Evolutionary conservation across 1,284 basidiomycete species (phyloP), one percentile per base, ranked within the genome.

Genomic region (Pseudozyma hubeiensis): DNA sequence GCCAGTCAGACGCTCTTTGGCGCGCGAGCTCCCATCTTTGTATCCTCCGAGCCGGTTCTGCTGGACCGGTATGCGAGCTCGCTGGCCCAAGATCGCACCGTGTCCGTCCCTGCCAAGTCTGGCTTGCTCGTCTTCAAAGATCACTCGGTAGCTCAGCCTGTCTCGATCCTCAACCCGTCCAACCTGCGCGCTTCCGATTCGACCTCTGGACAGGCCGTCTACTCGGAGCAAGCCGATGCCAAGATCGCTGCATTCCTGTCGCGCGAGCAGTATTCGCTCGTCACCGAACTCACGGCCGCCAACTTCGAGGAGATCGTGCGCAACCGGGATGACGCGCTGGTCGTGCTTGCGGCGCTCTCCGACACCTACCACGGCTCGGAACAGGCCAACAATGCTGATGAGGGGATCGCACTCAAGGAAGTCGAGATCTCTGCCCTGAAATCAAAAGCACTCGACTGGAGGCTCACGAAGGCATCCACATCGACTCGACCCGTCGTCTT

Each of bases 121-220:
- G 79, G 52, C 10, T 50, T 84, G 46, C 77, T 84, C 37, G 82
- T 78, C 3, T 84, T 84, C 75, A 82, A 83, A 53, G 81, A 82
- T 34, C 73, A 64, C 51, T 65, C 62, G 19, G 29, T 60, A 7
- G 35, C 44, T 3, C 51, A 64, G n/a, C 81, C 81, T 7, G 63
- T 69, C 16, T 49, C 59, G 13, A 53, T 53, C 16, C 61, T 78
- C 43, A 47, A 76, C 37, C 77, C 73, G 0, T 53, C 66, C 14
- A 58, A 52, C 17, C 24, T 67, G 16, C 45, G 71, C 3, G 31
- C 39, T 9, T 50, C 53, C 5, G 51, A 58, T 34, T 40, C 45
- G 34, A 29, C 56, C 3, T 44, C 61, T 4, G 55, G 45, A 8
- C 24, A 37, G 3, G 39, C 51, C 10, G 61, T 65, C 29, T 69